Percentiles rank a stretch among this genome's conserved stretches.
Evolutionary conservation across 805 yeast genomes (phyloP).

Genomic region (Metschnikowia cerradonensis): DNA sequence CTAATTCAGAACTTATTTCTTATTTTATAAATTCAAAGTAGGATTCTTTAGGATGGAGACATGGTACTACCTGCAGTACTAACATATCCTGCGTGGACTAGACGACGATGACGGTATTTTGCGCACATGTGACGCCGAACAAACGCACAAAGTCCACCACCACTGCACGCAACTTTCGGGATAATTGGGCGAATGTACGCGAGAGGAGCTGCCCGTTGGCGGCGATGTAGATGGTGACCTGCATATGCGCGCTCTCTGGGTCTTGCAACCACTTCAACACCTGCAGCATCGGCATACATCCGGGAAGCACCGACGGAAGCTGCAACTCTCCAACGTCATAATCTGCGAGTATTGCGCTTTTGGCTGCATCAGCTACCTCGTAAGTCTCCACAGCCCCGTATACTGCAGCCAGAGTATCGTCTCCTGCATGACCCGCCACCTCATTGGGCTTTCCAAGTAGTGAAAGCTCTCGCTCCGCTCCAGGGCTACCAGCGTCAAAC

Average conservation of each 20-base stretch:
- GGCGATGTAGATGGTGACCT: slow-evolving; percentile 11
- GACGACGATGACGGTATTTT: slow-evolving; percentile 5
- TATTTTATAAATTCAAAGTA: too few species aligned
- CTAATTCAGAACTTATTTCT: too few species aligned
- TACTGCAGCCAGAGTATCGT: slow-evolving; percentile 3
- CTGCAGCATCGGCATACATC: slow-evolving; percentile 47
- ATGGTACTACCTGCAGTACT: neutral
- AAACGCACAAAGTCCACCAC: slow-evolving; percentile 42
- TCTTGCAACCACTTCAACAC: slow-evolving; percentile 29
- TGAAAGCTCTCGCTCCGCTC: neutral
- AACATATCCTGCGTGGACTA: neutral
- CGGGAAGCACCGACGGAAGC: slow-evolving; percentile 47
- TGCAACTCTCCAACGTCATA: slow-evolving; percentile 11
- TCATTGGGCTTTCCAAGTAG: neutral
- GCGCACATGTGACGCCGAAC: slow-evolving; percentile 33
- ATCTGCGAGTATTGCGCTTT: slow-evolving; percentile 10
- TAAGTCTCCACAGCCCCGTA: slow-evolving; percentile 7
- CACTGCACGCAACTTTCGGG: slow-evolving; percentile 20
- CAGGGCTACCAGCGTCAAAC: slow-evolving; percentile 1
- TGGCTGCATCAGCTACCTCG: slow-evolving; percentile 18
- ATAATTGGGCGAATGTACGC: slow-evolving; percentile 22
- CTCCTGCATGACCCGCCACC: neutral
- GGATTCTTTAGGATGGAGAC: too few species aligned
- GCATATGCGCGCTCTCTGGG: neutral
- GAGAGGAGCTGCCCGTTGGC: slow-evolving; percentile 19